Evolutionary conservation across 2,329 filamentous ascomycete genomes (phyloP).

Genomic region (Fusarium algeriense): DNA sequence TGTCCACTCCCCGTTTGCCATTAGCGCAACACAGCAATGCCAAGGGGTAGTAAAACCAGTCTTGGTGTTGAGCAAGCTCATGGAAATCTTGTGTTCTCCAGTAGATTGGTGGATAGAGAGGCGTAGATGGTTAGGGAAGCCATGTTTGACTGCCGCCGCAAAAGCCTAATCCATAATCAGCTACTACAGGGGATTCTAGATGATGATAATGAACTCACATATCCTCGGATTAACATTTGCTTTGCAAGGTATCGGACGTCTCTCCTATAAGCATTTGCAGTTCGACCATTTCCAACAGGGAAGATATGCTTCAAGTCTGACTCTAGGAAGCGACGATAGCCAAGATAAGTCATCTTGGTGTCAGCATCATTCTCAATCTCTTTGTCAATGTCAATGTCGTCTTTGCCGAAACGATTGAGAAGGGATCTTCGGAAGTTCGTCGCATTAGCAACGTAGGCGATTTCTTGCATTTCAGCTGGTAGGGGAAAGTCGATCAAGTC

Average conservation of each 20-base stretch:
- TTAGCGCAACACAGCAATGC: slow-evolving; percentile 43
- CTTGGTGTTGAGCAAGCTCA: slow-evolving; percentile 48
- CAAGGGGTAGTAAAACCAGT: slow-evolving; percentile 51
- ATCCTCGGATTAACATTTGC: slow-evolving; percentile 49
- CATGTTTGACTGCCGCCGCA: slow-evolving; percentile 44
- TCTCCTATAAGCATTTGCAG: slow-evolving; percentile 42
- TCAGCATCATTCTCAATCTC: slow-evolving; percentile 48
- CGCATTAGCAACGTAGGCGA: slow-evolving; percentile 52
- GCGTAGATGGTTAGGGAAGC: slow-evolving; percentile 46
- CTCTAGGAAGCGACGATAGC: slow-evolving; percentile 48
- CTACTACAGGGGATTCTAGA: too few species aligned
- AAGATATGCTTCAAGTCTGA: slow-evolving; percentile 49
- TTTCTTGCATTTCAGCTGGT: slow-evolving; percentile 57
- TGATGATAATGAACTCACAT: slow-evolving; percentile 33
- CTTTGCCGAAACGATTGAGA: slow-evolving; percentile 42
- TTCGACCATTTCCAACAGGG: slow-evolving; percentile 35
- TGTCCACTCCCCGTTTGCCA: neutral
- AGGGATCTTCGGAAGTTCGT: slow-evolving; percentile 49
- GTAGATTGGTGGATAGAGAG: slow-evolving; percentile 50
- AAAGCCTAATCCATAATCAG: slow-evolving; percentile 43
- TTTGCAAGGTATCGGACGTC: slow-evolving; percentile 49
- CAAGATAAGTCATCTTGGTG: slow-evolving; percentile 48
- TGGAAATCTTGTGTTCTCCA: slow-evolving; percentile 46
- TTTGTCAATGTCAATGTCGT: slow-evolving; percentile 46
- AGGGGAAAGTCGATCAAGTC: slow-evolving; percentile 58